Base-by-base conservation (phyloP, 345 rosid species). In the Sapria himalayana region DNA sequence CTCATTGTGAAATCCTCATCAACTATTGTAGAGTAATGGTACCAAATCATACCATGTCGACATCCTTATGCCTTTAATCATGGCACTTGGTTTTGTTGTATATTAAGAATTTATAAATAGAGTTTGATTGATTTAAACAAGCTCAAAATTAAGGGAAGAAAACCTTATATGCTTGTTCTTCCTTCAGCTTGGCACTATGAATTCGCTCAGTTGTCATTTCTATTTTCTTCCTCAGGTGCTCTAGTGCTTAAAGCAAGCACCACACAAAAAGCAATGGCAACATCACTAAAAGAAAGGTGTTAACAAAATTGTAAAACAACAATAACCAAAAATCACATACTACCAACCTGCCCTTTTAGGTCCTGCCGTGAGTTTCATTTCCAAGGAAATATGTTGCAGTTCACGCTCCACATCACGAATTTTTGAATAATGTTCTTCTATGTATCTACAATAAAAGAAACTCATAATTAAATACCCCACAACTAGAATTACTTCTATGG, bases 331-430 rank as follows among this genome's bases (percentile, higher is more conserved):
- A 16, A 29, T n/a, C 49, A 42, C 25, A 4, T 34, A 25, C 33
- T 19, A 27, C 53, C 38, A 61, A 81, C 93, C 98, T 56, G 85
- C 85, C 51, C 71, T 82, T 61, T 89, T 89, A 22, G 98, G 98
- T 32, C 98, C 98, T 42, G 94, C 74, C 3, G 93, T 89, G 55
- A 89, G 93, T 61, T 89, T 89, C 93, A 89, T 68, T 51, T 89
- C 98, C 85, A 89, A 44, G 0, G 74, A 51, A 29, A 79, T 78
- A 66, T 62, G 70, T 46, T 66, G 69, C 2, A 82, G 63, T 60
- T 89, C 93, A 52, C 78, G 57, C 55, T 89, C 95, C 1, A 89
- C 79, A 72, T 74, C 84, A 38, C 77, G 78, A 43, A 89, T 82
- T 38, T 70, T 78, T 9, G 91, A 52, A 52, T 78, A 82, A 31